Percentiles rank a stretch among this genome's conserved stretches.
Conservation (phyloP, 139 green algal species). For the Chlamydomonas eustigma region DNA sequence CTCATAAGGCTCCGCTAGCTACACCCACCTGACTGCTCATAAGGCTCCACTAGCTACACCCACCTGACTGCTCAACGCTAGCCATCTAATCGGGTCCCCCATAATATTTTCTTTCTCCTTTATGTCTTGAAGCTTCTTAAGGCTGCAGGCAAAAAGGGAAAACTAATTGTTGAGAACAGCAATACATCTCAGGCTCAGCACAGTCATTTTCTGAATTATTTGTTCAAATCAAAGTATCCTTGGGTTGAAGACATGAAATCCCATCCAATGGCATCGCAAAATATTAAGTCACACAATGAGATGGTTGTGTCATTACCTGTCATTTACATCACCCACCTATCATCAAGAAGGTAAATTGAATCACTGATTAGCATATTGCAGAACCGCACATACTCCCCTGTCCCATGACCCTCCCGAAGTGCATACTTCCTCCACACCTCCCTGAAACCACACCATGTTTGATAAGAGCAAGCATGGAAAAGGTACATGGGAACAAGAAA, state of each 20-base stretch:
- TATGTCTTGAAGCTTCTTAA: slow-evolving; percentile 81
- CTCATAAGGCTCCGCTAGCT: too few relatives aligned
- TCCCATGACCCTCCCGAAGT: slow-evolving; percentile 19
- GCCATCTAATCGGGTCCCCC: slow-evolving; percentile 4
- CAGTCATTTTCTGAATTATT: too few relatives aligned
- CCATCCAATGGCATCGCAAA: too few relatives aligned
- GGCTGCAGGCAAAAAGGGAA: slow-evolving; percentile 11
- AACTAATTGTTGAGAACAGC: neutral
- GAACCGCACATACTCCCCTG: slow-evolving; percentile 71
- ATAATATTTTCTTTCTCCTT: slow-evolving; percentile 24
- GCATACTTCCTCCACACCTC: slow-evolving; percentile 42
- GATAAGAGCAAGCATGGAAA: too few relatives aligned
- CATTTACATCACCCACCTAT: slow-evolving; percentile 43
- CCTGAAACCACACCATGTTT: slow-evolving; percentile 8
- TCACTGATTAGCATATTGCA: slow-evolving; percentile 94
- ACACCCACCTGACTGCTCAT: too few relatives aligned
- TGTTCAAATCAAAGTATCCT: too few relatives aligned
- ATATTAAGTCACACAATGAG: too few relatives aligned
- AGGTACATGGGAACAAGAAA: too few relatives aligned
- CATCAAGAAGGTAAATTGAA: slow-evolving; percentile 85
- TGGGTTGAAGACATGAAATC: too few relatives aligned
- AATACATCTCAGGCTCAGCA: neutral
- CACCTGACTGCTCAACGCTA: neutral
- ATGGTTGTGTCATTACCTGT: too few relatives aligned
- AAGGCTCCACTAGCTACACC: neutral